Evolutionary conservation across 164 flowering plant species (phyloP), one percentile per base, ranked within the genome.

Genomic region (grape (Vitis vinifera)): DNA sequence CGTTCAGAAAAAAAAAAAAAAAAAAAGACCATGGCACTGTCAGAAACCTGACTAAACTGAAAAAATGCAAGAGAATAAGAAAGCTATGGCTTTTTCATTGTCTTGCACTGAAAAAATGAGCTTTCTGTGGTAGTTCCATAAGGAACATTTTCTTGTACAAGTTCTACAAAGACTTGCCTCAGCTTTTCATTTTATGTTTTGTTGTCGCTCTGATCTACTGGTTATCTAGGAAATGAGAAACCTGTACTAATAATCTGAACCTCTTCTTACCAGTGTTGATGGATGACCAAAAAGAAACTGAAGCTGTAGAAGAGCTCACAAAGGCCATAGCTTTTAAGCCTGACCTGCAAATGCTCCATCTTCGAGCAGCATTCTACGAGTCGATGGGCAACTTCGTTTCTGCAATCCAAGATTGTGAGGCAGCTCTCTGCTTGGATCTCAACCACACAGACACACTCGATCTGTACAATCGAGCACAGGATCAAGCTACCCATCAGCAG

Each of bases 281-380:
- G 98, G 98, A 93, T 78, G 97, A 91, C 74, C 92, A 79, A 58
- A 89, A 82, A 68, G 93, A 93, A 78, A 78, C 73, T 12, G 95
- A 86, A 73, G 97, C 98, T 10, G 78, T 91, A 9, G 86, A 81
- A 66, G 97, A 93, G 83, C 91, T 93, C 2, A 71, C 92, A 59
- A 91, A 77, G 74, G 92, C 91, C 69, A 81, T 93, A 65, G 76
- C 83, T 56, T 93, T 93, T 81, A 91, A 84, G 74, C 92, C 89
- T 2, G 97, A 93, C 68, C 62, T 91, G 65, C 97, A 91, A 73
- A 77, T 91, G 74, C 92, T 93, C 48, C 89, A 93, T 78, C 94
- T 93, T 50, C 87, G 93, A 65, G 96, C 98, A n/a, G 94, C 96
- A 62, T 94, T 94, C 68, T 81, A 86, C 55, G 98, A 93, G 55